Percentiles rank a stretch among this genome's conserved stretches.
These are phyloP conservation scores for Pichia sp. DNA, from an alignment of 1,139 yeast genomes.

Conservation along the genomic window DNA sequence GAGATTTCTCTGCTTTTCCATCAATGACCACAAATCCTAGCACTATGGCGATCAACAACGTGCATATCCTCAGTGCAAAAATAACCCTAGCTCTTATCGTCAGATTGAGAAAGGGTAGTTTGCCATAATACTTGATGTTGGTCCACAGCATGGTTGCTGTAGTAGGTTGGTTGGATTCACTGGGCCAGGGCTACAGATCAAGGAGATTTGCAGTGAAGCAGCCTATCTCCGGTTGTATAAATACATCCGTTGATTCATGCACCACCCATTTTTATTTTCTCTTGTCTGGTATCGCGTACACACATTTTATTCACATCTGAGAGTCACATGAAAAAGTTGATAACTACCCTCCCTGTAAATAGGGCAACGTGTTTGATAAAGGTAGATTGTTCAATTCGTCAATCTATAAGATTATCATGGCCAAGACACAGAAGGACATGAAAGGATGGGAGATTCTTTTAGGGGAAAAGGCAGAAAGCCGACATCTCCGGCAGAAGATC, in stretches of 20 bases:
- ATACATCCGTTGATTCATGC: no score
- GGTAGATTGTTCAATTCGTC: no score
- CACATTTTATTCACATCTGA: no score
- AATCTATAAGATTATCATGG: slow-evolving; percentile 18
- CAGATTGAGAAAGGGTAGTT: slow-evolving; percentile 15
- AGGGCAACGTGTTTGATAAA: no score
- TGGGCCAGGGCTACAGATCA: no score
- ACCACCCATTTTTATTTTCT: no score
- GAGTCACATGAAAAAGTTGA: no score
- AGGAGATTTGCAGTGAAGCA: no score
- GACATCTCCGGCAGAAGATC: slow-evolving; percentile 18
- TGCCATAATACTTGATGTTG: slow-evolving; percentile 7
- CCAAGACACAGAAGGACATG: slow-evolving; percentile 19
- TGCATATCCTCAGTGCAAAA: slow-evolving; percentile 9
- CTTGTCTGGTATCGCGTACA: no score
- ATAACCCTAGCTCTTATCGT: slow-evolving; percentile 12
- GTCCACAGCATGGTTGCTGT: slow-evolving; percentile 7
- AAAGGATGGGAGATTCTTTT: slow-evolving; percentile 27
- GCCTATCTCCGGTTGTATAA: no score
- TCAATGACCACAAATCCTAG: slow-evolving; percentile 4
- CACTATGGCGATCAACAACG: slow-evolving; percentile 7
- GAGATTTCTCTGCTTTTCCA: slow-evolving; percentile 25
- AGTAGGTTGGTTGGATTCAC: background rate
- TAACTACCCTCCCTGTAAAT: no score
- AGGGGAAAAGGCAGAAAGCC: slow-evolving; percentile 13